Base-by-base conservation (phyloP, 257 asterid species). In the Jacaranda copaia region DNA sequence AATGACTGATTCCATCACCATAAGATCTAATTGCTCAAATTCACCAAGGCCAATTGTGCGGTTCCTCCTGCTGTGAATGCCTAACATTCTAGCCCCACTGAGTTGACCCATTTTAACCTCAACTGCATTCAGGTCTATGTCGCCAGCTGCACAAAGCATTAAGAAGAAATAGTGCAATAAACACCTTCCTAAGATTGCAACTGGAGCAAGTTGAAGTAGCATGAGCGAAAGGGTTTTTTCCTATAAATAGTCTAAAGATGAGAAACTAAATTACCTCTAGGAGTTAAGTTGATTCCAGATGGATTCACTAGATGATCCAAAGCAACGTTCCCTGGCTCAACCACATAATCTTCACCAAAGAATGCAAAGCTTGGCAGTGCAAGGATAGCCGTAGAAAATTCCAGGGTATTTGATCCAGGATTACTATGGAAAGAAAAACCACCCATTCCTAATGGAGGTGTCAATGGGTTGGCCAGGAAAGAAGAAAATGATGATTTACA, bases 361-460 rank as follows among this genome's bases (percentile, higher is more conserved):
- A 92, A 90, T 35, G 92, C 85, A 81, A 92, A 90, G 83, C 98
- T 92, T 14, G 92, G 88, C 51, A 92, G 70, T 14, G 96, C 79
- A 51, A 81, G 45, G 15, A 88, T 51, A 4, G 91, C 84, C 12
- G 88, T 70, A 16, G 92, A 77, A 80, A 80, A 72, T 72, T 86
- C 89, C 46, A 74, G 20, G 6, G 89, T 68, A 68, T 53, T 70
- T 59, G 89, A 80, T 63, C 84, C 87, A 18, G 77, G 74, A 72
- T 75, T 80, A 62, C 86, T 81, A 11, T 61, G 83, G 85, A 90
- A 89, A 49, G 96, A 89, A 79, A 90, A 92, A 11, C 87, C 90
- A 68, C 85, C 78, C 4, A 83, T 61, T 52, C 81, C 93, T 2
- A 63, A 58, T 25, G 73, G 78, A 55, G 85, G 83, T 36, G 81